Evolutionary conservation across 1,284 basidiomycete genomes (phyloP).

Genomic region (Blastosporella zonata): DNA sequence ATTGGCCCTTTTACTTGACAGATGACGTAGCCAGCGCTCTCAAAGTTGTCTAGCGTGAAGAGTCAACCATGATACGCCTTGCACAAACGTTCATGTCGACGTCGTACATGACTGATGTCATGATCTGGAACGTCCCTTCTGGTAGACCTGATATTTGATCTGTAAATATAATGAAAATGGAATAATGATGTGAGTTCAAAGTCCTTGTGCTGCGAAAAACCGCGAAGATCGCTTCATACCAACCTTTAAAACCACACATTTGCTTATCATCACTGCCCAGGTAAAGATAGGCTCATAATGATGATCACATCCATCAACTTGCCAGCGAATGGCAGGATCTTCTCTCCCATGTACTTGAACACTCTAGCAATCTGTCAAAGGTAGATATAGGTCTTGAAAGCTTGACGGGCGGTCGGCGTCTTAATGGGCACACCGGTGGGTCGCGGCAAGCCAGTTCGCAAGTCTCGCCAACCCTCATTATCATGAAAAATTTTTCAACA

Average conservation of each 20-base stretch:
- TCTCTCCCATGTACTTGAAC: conserved; percentile 10
- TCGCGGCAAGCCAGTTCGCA: conserved; percentile 14
- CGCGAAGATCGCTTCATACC: conserved; percentile 9
- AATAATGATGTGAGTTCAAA: conserved; percentile 5
- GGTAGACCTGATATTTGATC: no score
- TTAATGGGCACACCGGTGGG: conserved; percentile 7
- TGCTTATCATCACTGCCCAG: conserved; percentile 5
- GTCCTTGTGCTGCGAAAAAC: background rate
- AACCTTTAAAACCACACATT: conserved; percentile 1
- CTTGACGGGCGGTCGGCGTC: conserved; percentile 15
- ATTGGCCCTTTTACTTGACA: conserved; percentile 11
- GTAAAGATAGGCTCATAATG: conserved; percentile 3
- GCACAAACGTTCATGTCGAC: background rate
- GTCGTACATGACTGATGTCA: background rate
- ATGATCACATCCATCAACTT: conserved; percentile 11
- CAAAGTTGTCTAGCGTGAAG: background rate
- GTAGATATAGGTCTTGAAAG: conserved; percentile 8
- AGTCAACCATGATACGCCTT: conserved; percentile 4
- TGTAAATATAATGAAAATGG: conserved; percentile 5
- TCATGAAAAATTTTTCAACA: background rate
- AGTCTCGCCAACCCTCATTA: background rate
- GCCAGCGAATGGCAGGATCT: conserved; percentile 12
- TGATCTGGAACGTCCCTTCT: background rate
- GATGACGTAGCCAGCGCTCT: conserved; percentile 13
- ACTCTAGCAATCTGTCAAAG: conserved; percentile 13